Evolutionary conservation across 179 eudicot species (phyloP).

Genomic region (Monotropa hypopitys): DNA sequence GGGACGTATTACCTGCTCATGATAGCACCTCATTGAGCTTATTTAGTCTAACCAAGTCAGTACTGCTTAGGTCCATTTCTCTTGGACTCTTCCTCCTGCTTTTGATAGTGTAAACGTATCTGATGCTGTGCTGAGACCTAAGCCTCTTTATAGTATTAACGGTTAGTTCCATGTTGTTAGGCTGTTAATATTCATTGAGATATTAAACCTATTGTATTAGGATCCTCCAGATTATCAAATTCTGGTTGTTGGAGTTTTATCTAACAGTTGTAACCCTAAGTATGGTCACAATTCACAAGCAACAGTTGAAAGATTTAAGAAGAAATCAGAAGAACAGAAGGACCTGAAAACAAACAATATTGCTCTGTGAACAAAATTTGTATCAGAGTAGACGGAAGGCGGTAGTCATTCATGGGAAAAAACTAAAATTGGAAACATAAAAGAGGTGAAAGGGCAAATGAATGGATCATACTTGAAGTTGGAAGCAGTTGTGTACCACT

Average conservation of each 20-base stretch:
- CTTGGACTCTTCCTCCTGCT: neutral
- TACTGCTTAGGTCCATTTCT: neutral
- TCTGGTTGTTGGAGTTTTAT: neutral
- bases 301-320: neutral
- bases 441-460: neutral
- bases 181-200: neutral
- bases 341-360: neutral
- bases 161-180: neutral
- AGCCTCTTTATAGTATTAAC: neutral
- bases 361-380: neutral
- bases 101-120: neutral
- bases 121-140: neutral
- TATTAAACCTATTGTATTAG: no score
- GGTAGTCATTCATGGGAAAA: neutral
- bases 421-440: neutral
- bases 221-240: no score
- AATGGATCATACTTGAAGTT: constrained; percentile 1
- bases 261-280: neutral
- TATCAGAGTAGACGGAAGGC: neutral
- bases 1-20: neutral
- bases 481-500: neutral
- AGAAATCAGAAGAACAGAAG: neutral
- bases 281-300: neutral
- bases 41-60: neutral
- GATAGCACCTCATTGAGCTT: constrained; percentile 2